Base-by-base conservation (phyloP, 345 rosid genomes). In the Gossypium ekmanianum region DNA sequence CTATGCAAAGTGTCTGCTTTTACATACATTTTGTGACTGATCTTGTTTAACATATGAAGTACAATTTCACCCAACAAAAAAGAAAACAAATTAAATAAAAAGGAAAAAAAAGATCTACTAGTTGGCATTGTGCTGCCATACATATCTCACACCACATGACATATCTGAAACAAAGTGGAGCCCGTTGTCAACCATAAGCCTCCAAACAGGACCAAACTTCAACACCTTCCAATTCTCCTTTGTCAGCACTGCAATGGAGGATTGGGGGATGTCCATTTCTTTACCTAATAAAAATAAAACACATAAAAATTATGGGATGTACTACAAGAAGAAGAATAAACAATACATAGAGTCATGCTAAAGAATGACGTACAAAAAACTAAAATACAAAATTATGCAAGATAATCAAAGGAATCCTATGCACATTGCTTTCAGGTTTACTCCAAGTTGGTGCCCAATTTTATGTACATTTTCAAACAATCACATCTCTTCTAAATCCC, bases 121-220 rank as follows among this genome's bases (percentile, higher is more conserved):
- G 62, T 57, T 43, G 75, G 66, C 47, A 43, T 17, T 34, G 55
- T 39, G 43, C 47, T 74, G 71, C 63, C 71, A 50, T n/a, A n/a
- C 34, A 43, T 27, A 24, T 48, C 48, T 17, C 59, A 58, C 18
- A 48, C 20, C 61, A 74, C 71, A 62, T 62, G 68, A 61, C 24
- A 47, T 44, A 57, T 45, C 68, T 47, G 55, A 61, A 59, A 29
- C 27, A 44, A 27, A 61, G 77, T 74, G 77, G 77, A 74, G 71
- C 77, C 61, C 71, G 27, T 47, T 17, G 24, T 61, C 58, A 75
- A 68, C 74, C 27, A 75, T 2, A n/a, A 20, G 14, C 22, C 22
- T 68, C 72, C 72, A 68, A 48, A 68, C 72, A 50, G 58, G 22
- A 68, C 72, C 72, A 68, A 50, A 50, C 44, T 50, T 68, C 26